Conservation (phyloP, 2,329 filamentous ascomycete genomes). For the Periconia macrospinosa region DNA sequence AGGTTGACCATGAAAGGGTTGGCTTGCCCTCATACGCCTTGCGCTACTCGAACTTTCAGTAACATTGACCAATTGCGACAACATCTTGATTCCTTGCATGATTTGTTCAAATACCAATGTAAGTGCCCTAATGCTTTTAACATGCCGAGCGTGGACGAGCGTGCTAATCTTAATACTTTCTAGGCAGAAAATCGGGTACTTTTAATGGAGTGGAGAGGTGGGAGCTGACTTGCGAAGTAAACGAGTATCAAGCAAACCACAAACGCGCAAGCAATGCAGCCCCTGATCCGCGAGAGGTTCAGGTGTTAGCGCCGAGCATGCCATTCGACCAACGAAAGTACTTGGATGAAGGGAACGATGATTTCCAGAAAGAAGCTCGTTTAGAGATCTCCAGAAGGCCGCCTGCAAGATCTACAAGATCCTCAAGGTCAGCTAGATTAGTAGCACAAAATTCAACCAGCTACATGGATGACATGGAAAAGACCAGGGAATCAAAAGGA, state of each 20-base stretch:
- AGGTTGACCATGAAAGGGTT: slow-evolving; percentile 9
- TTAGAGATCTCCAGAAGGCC: slow-evolving; percentile 2
- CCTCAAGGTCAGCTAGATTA: not conserved
- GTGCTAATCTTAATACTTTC: too few relatives aligned
- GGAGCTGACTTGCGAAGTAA: slow-evolving; percentile 20
- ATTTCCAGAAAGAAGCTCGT: slow-evolving; percentile 17
- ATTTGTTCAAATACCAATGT: slow-evolving; percentile 33
- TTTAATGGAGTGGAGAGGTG: slow-evolving; percentile 15
- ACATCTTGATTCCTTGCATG: slow-evolving; percentile 40
- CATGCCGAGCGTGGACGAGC: too few relatives aligned
- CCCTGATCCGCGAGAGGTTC: slow-evolving; percentile 28
- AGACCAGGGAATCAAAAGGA: not conserved
- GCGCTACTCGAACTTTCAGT: slow-evolving; percentile 7
- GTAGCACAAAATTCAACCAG: not conserved
- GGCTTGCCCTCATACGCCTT: slow-evolving; percentile 20
- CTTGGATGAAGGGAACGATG: slow-evolving; percentile 37
- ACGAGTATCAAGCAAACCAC: slow-evolving; percentile 19
- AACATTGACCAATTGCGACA: slow-evolving; percentile 31
- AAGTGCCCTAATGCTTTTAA: not conserved
- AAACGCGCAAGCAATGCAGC: slow-evolving; percentile 25
- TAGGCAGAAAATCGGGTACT: too few relatives aligned
- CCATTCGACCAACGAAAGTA: slow-evolving; percentile 41
- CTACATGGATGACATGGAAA: not conserved
- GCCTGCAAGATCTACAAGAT: not conserved
- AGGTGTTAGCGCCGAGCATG: slow-evolving; percentile 34